These are phyloP conservation scores for Potentilla sterilis DNA, from an alignment of 306 rosid species.

Conservation along the genomic window DNA sequence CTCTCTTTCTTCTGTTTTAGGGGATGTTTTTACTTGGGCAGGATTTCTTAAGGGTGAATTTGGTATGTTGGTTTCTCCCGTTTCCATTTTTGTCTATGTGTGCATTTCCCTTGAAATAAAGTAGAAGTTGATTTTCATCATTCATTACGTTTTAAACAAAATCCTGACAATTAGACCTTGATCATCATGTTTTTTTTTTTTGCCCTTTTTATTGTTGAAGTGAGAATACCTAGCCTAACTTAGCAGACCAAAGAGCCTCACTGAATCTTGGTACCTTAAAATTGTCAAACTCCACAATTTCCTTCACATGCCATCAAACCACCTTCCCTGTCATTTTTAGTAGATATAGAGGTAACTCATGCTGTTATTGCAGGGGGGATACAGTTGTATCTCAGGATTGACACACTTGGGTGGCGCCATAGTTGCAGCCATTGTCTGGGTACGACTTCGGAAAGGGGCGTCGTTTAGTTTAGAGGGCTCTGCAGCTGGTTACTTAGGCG, in stretches of 20 bases:
- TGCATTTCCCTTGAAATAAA: neutral
- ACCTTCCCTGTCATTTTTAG: slow-evolving; percentile 3
- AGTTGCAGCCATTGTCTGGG: slow-evolving; percentile 85
- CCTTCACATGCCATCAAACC: slow-evolving; percentile 5
- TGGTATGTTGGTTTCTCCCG: slow-evolving; percentile 43
- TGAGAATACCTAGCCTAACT: neutral
- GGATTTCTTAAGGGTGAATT: slow-evolving; percentile 49
- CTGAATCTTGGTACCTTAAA: neutral
- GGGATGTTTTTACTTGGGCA: slow-evolving; percentile 68
- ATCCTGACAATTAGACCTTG: neutral
- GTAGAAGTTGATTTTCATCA: neutral
- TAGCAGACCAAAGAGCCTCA: neutral
- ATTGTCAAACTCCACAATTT: neutral
- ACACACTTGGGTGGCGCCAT: slow-evolving; percentile 86
- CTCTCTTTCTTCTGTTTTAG: slow-evolving; percentile 43
- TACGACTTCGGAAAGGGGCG: slow-evolving; percentile 58
- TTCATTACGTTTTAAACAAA: neutral
- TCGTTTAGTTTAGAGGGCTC: neutral
- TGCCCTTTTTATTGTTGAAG: neutral
- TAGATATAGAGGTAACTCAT: neutral
- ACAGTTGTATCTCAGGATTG: slow-evolving; percentile 60
- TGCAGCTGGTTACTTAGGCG: neutral
- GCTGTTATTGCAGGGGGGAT: slow-evolving; percentile 48
- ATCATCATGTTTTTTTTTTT: neutral
- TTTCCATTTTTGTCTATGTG: neutral